Evolutionary conservation across 495 filamentous ascomycete genomes (phyloP).

Genomic region (Penicillium pulvis): DNA sequence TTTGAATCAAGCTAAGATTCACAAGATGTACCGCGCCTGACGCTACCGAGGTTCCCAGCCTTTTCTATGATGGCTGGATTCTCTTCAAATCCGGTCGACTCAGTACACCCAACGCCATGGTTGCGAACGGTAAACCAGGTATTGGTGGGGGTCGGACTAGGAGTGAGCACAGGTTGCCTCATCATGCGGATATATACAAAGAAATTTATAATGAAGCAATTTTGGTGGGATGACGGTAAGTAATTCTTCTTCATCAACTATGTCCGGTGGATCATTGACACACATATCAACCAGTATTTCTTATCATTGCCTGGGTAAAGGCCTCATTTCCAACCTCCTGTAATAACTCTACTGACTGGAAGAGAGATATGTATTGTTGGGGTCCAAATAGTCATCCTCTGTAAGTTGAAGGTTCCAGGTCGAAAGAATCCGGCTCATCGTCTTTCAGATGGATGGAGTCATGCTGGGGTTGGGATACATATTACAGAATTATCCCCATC

Average conservation of each 20-base stretch:
- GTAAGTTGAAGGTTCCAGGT: background rate
- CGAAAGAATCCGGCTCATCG: background rate
- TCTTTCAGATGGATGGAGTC: background rate
- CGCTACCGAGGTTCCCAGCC: too few species aligned
- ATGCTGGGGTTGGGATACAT: background rate
- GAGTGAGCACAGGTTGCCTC: constrained; percentile 9
- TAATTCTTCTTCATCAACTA: background rate
- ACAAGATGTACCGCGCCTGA: too few species aligned
- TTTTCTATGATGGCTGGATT: too few species aligned
- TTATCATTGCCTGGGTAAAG: background rate
- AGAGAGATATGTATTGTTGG: background rate
- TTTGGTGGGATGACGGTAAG: constrained; percentile 16
- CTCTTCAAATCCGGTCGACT: background rate
- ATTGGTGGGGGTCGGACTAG: constrained; percentile 5
- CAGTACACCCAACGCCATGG: constrained; percentile 2
- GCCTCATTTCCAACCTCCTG: background rate
- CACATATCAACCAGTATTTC: background rate
- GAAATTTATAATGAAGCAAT: constrained; percentile 4
- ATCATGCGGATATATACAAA: constrained; percentile 9
- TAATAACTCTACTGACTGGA: too few species aligned
- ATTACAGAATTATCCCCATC: background rate
- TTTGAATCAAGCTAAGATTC: too few species aligned
- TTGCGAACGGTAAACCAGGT: constrained; percentile 4
- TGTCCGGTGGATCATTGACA: background rate
- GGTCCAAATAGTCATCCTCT: background rate